These are phyloP conservation scores for Luffa aegyptiaca DNA, from an alignment of 306 rosid species.

Conservation along the genomic window DNA sequence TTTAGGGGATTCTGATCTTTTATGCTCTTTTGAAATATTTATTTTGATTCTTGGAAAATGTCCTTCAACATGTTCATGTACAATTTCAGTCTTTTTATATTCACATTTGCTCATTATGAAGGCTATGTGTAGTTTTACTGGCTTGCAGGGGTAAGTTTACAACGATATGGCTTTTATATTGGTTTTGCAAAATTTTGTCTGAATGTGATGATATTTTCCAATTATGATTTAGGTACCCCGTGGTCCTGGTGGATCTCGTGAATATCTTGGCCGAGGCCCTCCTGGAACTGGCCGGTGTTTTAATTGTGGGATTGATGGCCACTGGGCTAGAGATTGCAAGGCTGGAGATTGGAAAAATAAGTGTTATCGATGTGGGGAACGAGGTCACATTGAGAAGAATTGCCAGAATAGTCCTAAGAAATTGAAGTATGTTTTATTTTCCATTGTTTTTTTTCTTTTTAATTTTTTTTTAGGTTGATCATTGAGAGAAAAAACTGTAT, in stretches of 20 bases:
- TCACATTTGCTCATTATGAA: not conserved
- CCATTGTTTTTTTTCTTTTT: not conserved
- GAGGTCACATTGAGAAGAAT: slow-evolving; percentile 44
- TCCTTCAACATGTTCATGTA: not conserved
- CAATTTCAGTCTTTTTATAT: not conserved
- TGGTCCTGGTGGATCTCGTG: slow-evolving; percentile 41
- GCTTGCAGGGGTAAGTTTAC: no score
- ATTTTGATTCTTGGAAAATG: not conserved
- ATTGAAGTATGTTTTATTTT: slow-evolving; percentile 13
- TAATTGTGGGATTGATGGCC: slow-evolving; percentile 47
- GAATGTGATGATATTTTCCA: not conserved
- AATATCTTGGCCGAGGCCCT: slow-evolving; percentile 40
- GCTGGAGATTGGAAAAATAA: slow-evolving; percentile 51
- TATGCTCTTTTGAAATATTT: not conserved
- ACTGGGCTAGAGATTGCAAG: slow-evolving; percentile 51
- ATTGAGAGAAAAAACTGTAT: not conserved
- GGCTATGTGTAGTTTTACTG: not conserved
- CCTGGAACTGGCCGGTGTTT: slow-evolving; percentile 51
- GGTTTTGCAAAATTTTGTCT: not conserved
- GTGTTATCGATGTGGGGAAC: slow-evolving; percentile 44
- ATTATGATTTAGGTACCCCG: slow-evolving; percentile 24
- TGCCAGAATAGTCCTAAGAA: slow-evolving; percentile 48
- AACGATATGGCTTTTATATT: not conserved
- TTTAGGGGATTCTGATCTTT: no score
- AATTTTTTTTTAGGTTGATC: not conserved